Conservation (phyloP, 441 rosid genomes). For the Populus hybrid region DNA sequence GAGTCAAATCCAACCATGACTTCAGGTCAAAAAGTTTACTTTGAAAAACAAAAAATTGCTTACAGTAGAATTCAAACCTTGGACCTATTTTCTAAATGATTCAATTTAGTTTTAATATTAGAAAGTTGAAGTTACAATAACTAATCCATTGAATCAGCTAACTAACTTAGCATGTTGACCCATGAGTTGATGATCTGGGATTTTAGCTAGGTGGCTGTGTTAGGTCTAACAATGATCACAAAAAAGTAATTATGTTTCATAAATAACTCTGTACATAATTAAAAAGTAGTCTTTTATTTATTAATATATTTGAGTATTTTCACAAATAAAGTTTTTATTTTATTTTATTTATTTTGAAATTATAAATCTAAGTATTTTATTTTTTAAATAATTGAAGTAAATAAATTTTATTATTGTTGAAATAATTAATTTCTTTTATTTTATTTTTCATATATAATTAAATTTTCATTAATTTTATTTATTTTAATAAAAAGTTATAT, state of each 20-base stretch:
- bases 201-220: not conserved
- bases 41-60: not conserved
- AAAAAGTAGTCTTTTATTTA: not conserved
- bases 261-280: not conserved
- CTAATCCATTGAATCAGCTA: not conserved
- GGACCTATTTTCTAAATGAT: no score
- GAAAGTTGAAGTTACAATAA: not conserved
- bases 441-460: no score
- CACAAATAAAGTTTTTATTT: not conserved
- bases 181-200: not conserved
- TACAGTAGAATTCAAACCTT: no score
- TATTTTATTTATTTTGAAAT: not conserved
- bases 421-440: no score
- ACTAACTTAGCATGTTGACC: not conserved
- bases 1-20: no score
- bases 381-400: not conserved
- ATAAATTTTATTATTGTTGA: not conserved
- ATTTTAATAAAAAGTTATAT: not conserved
- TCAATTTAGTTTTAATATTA: not conserved
- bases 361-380: not conserved
- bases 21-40: no score
- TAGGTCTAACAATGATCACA: not conserved
- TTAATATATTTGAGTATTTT: no score
- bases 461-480: not conserved
- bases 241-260: not conserved